Evolutionary conservation across 2,329 filamentous ascomycete species (phyloP).

Genomic region (Fusarium liriodendri): DNA sequence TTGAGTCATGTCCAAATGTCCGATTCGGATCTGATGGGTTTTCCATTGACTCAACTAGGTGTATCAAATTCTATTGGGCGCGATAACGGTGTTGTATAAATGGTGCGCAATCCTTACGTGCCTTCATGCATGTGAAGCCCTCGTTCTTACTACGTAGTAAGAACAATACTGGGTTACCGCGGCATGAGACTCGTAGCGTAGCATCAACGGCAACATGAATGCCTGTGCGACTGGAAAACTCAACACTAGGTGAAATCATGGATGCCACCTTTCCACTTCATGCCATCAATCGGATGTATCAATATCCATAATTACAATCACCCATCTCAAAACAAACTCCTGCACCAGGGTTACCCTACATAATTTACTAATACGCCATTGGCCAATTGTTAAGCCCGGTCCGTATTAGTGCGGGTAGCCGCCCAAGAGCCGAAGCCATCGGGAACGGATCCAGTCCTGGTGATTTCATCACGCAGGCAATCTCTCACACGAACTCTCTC

Average conservation of each 20-base stretch:
- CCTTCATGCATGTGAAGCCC: not conserved
- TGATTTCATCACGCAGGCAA: not conserved
- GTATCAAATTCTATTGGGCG: not conserved
- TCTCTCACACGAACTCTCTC: not conserved
- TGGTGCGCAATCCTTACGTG: not conserved
- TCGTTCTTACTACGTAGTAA: too few relatives aligned
- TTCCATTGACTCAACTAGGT: not conserved
- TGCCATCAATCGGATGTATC: not conserved
- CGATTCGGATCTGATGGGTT: not conserved
- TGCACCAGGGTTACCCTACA: constrained; percentile 3
- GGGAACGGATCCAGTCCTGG: not conserved
- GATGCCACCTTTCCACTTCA: not conserved
- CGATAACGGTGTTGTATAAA: not conserved
- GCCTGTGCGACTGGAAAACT: not conserved
- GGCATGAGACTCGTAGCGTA: not conserved
- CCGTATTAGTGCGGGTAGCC: not conserved
- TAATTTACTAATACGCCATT: constrained; percentile 25
- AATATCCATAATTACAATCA: not conserved
- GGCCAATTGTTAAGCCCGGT: constrained; percentile 1
- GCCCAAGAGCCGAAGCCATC: not conserved
- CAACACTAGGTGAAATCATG: not conserved
- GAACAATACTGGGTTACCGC: not conserved
- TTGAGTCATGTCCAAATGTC: constrained; percentile 22
- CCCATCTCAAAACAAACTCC: not conserved
- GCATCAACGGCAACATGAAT: not conserved